phyloP scores from a whole-genome alignment of 1,139 yeast genomes.

The Meyerozyma sp. region DNA sequence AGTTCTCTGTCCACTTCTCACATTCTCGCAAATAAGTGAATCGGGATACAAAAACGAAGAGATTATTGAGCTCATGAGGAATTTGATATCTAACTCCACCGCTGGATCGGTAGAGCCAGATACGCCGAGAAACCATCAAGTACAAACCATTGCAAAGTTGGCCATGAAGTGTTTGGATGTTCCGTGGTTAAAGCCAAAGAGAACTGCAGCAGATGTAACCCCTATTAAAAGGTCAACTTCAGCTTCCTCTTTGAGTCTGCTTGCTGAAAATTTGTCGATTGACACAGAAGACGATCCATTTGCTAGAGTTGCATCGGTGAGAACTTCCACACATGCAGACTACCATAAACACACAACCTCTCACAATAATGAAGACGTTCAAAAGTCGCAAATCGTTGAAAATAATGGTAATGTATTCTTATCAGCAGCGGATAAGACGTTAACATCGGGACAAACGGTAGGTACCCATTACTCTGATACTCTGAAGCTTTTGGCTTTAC shows the following conservation, averaged over 20 bases:
- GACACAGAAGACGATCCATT: constrained; percentile 2
- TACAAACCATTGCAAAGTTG: constrained; percentile 47
- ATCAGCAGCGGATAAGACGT: too few relatives aligned
- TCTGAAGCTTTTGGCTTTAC: constrained; percentile 24
- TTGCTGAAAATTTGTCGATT: background rate
- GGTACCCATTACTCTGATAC: constrained; percentile 1
- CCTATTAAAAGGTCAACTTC: constrained; percentile 1
- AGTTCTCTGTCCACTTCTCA: constrained; percentile 66
- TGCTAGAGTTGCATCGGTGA: constrained; percentile 27
- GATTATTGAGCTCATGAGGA: constrained; percentile 44
- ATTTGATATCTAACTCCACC: constrained; percentile 31
- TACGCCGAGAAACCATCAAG: constrained; percentile 15
- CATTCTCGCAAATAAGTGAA: constrained; percentile 56
- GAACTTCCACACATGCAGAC: constrained; percentile 31
- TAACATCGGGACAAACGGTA: too few relatives aligned
- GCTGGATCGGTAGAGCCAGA: constrained; percentile 3
- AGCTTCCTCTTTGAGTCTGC: constrained; percentile 4
- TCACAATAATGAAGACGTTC: constrained; percentile 18
- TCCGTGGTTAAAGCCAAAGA: constrained; percentile 39
- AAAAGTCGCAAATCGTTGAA: constrained; percentile 8
- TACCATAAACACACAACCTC: constrained; percentile 32
- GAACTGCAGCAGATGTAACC: background rate
- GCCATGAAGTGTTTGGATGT: constrained; percentile 60
- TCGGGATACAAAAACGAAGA: constrained; percentile 55
- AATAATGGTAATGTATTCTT: constrained; percentile 16